These are phyloP conservation scores for Microbotryum lychnidis-dioicae DNA, from an alignment of 1,284 basidiomycete genomes.

Conservation along the genomic window DNA sequence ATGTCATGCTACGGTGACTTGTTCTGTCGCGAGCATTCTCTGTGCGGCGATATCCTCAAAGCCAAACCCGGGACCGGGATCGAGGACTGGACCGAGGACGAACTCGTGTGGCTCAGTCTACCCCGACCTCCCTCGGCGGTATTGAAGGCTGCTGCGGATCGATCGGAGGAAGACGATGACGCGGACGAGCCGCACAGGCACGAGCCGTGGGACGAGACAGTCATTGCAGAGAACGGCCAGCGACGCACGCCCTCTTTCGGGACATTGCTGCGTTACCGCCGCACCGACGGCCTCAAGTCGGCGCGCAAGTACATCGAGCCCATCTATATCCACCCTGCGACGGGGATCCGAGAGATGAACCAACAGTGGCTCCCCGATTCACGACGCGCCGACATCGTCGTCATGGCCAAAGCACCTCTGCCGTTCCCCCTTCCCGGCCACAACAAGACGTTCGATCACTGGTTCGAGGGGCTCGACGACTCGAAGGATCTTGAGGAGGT, in stretches of 20 bases:
- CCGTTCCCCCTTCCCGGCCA: slow-evolving; percentile 25
- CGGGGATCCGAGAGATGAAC: slow-evolving; percentile 35
- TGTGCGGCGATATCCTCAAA: slow-evolving; percentile 31
- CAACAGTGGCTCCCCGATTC: slow-evolving; percentile 34
- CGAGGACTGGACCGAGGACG: slow-evolving; percentile 29
- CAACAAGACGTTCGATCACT: slow-evolving; percentile 13
- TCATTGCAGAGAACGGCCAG: too few species aligned
- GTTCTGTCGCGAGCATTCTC: slow-evolving; percentile 37
- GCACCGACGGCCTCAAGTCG: slow-evolving; percentile 34
- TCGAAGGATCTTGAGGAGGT: not conserved
- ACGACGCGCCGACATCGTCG: slow-evolving; percentile 33
- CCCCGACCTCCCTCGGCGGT: slow-evolving; percentile 19
- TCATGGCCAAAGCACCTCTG: slow-evolving; percentile 34
- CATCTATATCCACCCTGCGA: slow-evolving; percentile 27
- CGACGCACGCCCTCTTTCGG: slow-evolving; percentile 4
- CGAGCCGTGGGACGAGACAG: too few species aligned
- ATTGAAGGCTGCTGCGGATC: not conserved
- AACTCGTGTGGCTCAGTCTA: slow-evolving; percentile 27
- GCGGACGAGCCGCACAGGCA: not conserved
- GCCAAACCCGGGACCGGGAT: not conserved
- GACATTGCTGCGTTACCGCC: slow-evolving; percentile 35
- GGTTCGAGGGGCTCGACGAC: not conserved
- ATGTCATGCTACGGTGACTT: slow-evolving; percentile 36
- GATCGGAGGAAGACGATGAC: not conserved
- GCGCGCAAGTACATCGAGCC: slow-evolving; percentile 15